phyloP scores from a whole-genome alignment of 768 basidiomycete genomes.

The Amanita polypyramis region DNA sequence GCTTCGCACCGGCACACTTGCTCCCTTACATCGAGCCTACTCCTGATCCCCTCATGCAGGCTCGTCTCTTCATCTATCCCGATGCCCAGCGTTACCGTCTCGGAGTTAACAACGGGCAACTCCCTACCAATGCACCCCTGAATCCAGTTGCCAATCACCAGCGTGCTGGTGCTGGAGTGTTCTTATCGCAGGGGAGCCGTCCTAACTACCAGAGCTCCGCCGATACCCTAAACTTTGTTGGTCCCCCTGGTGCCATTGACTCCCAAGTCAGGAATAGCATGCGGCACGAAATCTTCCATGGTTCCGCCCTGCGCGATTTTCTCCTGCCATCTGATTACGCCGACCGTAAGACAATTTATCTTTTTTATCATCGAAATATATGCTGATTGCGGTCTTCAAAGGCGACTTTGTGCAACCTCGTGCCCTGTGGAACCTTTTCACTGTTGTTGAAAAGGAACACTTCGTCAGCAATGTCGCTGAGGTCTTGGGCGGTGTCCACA shows the following conservation, averaged over 20 bases:
- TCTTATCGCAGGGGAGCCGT: slow-evolving; percentile 70
- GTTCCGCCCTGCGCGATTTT: slow-evolving; percentile 56
- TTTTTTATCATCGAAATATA: neutral
- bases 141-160: slow-evolving; percentile 83
- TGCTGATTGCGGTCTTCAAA: slow-evolving; percentile 14
- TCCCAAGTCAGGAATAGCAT: slow-evolving; percentile 28
- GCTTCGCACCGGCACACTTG: slow-evolving; percentile 83
- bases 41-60: slow-evolving; percentile 88
- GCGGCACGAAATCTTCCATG: slow-evolving; percentile 68
- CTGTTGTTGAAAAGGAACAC: slow-evolving; percentile 45
- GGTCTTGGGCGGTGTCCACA: slow-evolving; percentile 56
- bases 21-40: slow-evolving; percentile 86
- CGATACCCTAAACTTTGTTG: slow-evolving; percentile 56
- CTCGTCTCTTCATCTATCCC: slow-evolving; percentile 91
- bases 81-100: slow-evolving; percentile 84
- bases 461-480: slow-evolving; percentile 59
- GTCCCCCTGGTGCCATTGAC: slow-evolving; percentile 30
- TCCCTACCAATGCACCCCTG: slow-evolving; percentile 80
- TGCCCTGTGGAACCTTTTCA: slow-evolving; percentile 60
- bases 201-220: slow-evolving; percentile 86
- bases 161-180: slow-evolving; percentile 64
- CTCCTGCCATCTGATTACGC: slow-evolving; percentile 44
- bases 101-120: slow-evolving; percentile 70
- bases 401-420: slow-evolving; percentile 85
- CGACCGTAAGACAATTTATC: slow-evolving; percentile 47